These are phyloP conservation scores for Metschnikowia rubicola DNA, from an alignment of 805 yeast species.

Conservation along the genomic window DNA sequence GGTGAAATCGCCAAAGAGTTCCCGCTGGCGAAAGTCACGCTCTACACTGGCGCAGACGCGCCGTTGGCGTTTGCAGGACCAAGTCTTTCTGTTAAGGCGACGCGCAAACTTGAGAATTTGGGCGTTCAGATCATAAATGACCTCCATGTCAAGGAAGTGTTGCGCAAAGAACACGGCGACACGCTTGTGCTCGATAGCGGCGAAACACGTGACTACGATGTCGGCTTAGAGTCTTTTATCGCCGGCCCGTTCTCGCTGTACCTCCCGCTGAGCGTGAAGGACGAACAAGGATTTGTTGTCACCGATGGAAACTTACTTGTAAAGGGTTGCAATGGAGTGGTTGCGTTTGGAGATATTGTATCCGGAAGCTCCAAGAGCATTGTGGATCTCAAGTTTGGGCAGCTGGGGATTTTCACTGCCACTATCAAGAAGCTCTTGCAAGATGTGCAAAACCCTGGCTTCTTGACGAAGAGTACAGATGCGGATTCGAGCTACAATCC, in stretches of 20 bases:
- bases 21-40: conserved; percentile 20
- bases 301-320: conserved; percentile 28
- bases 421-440: conserved; percentile 4
- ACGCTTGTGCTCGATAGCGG: conserved; percentile 20
- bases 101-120: conserved; percentile 9
- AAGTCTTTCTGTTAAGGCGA: conserved; percentile 6
- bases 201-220: conserved; percentile 21
- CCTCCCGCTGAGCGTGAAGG: conserved; percentile 22
- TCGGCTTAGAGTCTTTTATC: conserved; percentile 27
- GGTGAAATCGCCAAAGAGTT: conserved; percentile 31
- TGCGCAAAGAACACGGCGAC: conserved; percentile 7
- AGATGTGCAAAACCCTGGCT: neutral
- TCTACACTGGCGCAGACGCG: conserved; percentile 20
- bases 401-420: conserved; percentile 14
- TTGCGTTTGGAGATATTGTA: conserved; percentile 37
- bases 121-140: conserved; percentile 14
- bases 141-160: conserved; percentile 11
- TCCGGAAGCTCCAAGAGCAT: conserved; percentile 21
- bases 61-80: conserved; percentile 6
- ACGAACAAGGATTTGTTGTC: conserved; percentile 26
- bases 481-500: conserved; percentile 1
- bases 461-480: neutral
- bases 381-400: conserved; percentile 26
- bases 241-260: conserved; percentile 31
- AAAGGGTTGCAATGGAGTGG: conserved; percentile 23